Percentiles rank a stretch among this genome's conserved stretches.
phyloP scores from a whole-genome alignment of 1,139 yeast species.

The Kazachstania sp. region DNA sequence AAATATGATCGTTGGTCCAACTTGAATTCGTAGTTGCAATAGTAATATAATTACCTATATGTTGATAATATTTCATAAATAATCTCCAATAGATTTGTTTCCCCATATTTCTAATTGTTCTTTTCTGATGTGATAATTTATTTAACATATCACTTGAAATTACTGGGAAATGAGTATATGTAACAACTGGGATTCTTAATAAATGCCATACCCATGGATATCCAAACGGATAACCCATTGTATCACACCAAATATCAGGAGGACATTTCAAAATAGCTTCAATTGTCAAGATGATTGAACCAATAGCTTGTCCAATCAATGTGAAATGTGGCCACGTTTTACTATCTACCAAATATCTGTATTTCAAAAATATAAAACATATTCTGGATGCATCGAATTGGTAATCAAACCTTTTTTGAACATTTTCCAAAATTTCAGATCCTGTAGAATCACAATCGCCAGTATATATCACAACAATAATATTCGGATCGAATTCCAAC shows the following conservation, averaged over 20 bases:
- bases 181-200: conserved; percentile 62
- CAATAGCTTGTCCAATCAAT: conserved; percentile 78
- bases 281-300: conserved; percentile 57
- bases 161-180: conserved; percentile 92
- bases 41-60: conserved; percentile 59
- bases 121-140: conserved; percentile 39
- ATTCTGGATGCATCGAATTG: conserved; percentile 46
- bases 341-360: conserved; percentile 59
- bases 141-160: conserved; percentile 79
- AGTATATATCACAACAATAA: conserved; percentile 70
- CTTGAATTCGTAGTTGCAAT: conserved; percentile 74
- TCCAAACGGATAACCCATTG: conserved; percentile 87
- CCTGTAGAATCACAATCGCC: conserved; percentile 51
- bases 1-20: conserved; percentile 80
- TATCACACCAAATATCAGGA: conserved; percentile 91
- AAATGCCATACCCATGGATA: conserved; percentile 53
- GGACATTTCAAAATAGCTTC: conserved; percentile 63
- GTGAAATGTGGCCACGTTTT: conserved; percentile 73
- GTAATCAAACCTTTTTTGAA: conserved; percentile 57
- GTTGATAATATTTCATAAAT: conserved; percentile 53
- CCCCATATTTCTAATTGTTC: conserved; percentile 23
- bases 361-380: conserved; percentile 61
- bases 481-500: conserved; percentile 40
- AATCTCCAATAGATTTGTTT: conserved; percentile 67
- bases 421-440: conserved; percentile 48